These are phyloP conservation scores for Cutaneotrichosporon spelunceum DNA, from an alignment of 1,284 basidiomycete species.

Conservation along the genomic window DNA sequence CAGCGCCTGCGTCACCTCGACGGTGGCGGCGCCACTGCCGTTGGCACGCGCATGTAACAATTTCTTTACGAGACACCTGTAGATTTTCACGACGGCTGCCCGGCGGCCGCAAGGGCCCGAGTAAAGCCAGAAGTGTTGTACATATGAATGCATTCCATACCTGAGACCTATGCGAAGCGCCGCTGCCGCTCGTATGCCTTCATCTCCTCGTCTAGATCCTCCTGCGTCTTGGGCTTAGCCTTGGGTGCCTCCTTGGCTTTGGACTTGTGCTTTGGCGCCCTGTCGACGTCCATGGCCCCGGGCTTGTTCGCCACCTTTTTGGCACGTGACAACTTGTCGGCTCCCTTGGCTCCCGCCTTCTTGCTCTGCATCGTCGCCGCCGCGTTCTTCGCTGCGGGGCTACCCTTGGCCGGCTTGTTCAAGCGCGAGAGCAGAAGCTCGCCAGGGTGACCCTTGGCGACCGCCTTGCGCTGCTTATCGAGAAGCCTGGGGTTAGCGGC, in stretches of 20 bases:
- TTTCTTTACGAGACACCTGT: neutral
- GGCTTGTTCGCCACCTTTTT: slow-evolving; percentile 17
- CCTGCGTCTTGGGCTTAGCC: slow-evolving; percentile 39
- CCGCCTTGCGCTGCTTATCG: slow-evolving; percentile 42
- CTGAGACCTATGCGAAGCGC: slow-evolving; percentile 30
- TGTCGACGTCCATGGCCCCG: slow-evolving; percentile 29
- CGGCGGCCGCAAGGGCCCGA: slow-evolving; percentile 12
- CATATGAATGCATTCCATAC: neutral
- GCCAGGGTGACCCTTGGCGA: slow-evolving; percentile 28
- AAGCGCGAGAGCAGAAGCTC: slow-evolving; percentile 38
- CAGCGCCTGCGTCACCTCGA: slow-evolving; percentile 27
- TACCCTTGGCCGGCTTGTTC: slow-evolving; percentile 30
- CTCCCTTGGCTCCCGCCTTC: slow-evolving; percentile 9
- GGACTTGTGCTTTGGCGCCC: slow-evolving; percentile 18
- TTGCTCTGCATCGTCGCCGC: slow-evolving; percentile 8
- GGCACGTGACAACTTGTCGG: slow-evolving; percentile 36
- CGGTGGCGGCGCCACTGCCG: slow-evolving; percentile 37
- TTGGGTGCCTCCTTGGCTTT: slow-evolving; percentile 15
- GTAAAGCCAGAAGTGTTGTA: neutral
- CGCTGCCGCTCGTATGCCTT: slow-evolving; percentile 37
- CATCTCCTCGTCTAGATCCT: slow-evolving; percentile 48
- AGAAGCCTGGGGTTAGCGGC: slow-evolving; percentile 31
- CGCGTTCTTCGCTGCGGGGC: slow-evolving; percentile 6
- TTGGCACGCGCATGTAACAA: slow-evolving; percentile 34
- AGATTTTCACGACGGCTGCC: neutral